Conservation (phyloP, 2,329 filamentous ascomycete species). For the Penicillium sp. region DNA sequence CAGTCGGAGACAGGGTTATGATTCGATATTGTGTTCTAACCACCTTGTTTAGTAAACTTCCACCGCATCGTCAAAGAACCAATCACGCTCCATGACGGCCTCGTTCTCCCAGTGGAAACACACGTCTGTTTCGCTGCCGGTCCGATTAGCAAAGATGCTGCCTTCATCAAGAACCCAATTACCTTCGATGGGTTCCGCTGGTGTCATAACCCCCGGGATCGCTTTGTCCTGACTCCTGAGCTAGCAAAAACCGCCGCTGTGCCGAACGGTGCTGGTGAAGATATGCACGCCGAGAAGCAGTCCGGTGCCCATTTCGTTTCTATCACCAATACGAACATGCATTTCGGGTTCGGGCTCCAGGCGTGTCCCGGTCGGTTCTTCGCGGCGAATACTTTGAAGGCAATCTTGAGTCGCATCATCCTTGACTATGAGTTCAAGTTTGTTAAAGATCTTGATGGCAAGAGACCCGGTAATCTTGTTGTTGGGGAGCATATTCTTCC, state of each 20-base stretch:
- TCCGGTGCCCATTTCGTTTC: slow-evolving; percentile 14
- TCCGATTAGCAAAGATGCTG: slow-evolving; percentile 23
- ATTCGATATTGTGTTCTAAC: background rate
- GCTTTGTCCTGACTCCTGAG: slow-evolving; percentile 4
- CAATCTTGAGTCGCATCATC: slow-evolving; percentile 23
- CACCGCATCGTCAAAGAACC: slow-evolving; percentile 23
- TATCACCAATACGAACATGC: slow-evolving; percentile 18
- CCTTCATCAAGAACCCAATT: slow-evolving; percentile 15
- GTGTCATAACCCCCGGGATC: slow-evolving; percentile 15
- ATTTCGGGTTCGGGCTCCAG: slow-evolving; percentile 23
- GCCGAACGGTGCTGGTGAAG: background rate
- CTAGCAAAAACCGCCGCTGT: background rate
- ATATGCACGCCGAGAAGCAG: background rate
- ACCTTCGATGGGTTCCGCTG: slow-evolving; percentile 26
- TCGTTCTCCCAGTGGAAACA: slow-evolving; percentile 18
- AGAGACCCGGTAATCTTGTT: slow-evolving; percentile 18
- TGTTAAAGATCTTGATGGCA: slow-evolving; percentile 9
- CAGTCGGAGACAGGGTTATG: background rate
- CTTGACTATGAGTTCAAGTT: slow-evolving; percentile 27
- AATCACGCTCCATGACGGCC: slow-evolving; percentile 20
- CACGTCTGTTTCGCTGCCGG: slow-evolving; percentile 26
- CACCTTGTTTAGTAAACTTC: slow-evolving; percentile 18
- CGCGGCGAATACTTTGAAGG: slow-evolving; percentile 19
- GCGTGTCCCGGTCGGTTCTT: slow-evolving; percentile 24
- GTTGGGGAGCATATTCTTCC: slow-evolving; percentile 27